Evolutionary conservation across 345 rosid species (phyloP).

Genomic region (Arabidopsis suecica): DNA sequence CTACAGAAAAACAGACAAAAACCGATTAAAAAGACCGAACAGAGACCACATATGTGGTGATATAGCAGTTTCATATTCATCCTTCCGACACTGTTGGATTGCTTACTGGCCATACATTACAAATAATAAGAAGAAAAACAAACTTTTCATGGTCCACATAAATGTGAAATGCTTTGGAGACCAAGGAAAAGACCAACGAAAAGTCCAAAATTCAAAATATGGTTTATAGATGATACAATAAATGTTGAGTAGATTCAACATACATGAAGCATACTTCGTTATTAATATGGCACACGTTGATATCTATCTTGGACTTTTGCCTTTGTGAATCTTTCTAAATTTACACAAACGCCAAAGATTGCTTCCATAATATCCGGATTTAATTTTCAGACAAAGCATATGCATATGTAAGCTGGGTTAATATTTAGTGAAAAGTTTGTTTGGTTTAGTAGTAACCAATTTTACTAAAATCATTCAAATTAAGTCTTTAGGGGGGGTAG

Average conservation of each 20-base stretch:
- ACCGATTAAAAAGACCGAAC: neutral
- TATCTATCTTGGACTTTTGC: neutral
- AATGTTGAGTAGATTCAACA: neutral
- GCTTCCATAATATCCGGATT: neutral
- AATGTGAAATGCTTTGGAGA: neutral
- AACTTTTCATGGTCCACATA: slow-evolving; percentile 2
- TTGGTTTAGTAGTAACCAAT: neutral
- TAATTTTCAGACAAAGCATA: neutral
- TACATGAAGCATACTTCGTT: neutral
- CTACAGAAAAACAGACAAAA: neutral
- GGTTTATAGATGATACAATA: neutral
- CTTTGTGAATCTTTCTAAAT: neutral
- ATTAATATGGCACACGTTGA: neutral
- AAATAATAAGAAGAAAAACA: neutral
- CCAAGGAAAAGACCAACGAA: neutral
- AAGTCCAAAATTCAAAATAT: neutral
- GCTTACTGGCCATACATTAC: neutral
- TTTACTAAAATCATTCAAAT: neutral
- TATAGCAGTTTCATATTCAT: neutral
- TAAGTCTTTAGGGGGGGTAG: neutral
- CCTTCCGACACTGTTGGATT: neutral
- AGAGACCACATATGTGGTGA: neutral
- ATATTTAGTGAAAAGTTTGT: neutral
- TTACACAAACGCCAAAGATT: neutral
- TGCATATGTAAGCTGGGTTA: neutral